Base-by-base conservation (phyloP, 148 eudicot species). In the Fagopyrum homotropicum region DNA sequence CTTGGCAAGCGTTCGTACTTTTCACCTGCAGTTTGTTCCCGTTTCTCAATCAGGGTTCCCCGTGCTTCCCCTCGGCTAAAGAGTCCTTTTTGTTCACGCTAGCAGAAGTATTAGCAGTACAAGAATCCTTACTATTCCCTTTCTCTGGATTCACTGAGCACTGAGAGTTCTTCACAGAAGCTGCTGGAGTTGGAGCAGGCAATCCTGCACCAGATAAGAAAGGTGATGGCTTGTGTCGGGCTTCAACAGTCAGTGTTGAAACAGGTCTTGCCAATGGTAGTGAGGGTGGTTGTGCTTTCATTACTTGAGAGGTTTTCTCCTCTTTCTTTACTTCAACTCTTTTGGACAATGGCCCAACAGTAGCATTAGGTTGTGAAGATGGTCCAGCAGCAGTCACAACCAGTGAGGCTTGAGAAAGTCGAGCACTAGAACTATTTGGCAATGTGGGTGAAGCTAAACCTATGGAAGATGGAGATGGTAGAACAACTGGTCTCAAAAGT, bases 401-500 rank as follows among this genome's bases (percentile, higher is more conserved):
- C 45, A 29, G 69, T 30, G 69, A 30, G 69, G 69, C 6, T 63
- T 63, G 69, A 63, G 69, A 63, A 63, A 63, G 44, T 26, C 44
- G 44, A 63, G 17, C 14, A 66, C 46, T 40, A 9, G 66, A 26
- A 35, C 30, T 66, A 66, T 66, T 66, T 40, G 19, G 71, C 19
- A 66, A 66, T 12, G 45, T 16, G 4, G 46, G 43, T 2, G 46
- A 71, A 46, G 52, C 16, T n/a, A 30, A 45, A 72, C 30, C 55
- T 54, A 9, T 72, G 30, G 74, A 17, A 6, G 74, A 35, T 9
- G 51, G 74, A 49, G 74, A 16, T 3, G 66, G 74, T n/a, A 72
- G 43, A 17, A 72, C 76, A 73, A 77, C 55, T 50, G 89, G 77
- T 75, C 76, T 88, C 46, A 63, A 43, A 35, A 77, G 40, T 35